phyloP scores from a whole-genome alignment of 2,329 filamentous ascomycete species.

The Sporothrix humicola region DNA sequence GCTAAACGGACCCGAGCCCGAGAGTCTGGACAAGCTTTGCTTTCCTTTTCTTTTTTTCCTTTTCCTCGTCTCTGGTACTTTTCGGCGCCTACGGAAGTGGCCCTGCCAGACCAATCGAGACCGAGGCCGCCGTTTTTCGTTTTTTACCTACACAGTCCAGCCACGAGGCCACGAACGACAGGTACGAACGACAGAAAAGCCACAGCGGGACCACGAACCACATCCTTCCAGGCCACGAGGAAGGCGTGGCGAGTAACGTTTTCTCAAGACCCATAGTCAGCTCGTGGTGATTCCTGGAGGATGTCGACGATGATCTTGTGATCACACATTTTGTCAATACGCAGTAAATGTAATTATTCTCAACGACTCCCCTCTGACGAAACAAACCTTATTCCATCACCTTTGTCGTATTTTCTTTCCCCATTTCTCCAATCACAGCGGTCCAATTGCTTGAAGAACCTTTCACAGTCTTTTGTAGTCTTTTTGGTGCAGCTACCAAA shows the following conservation, averaged over 20 bases:
- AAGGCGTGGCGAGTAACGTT: not conserved
- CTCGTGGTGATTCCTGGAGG: not conserved
- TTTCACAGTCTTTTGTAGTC: no score
- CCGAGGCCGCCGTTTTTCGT: not conserved
- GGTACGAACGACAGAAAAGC: not conserved
- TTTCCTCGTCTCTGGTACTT: not conserved
- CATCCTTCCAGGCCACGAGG: not conserved
- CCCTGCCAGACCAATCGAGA: no score
- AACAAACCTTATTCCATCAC: no score
- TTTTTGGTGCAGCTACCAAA: not conserved
- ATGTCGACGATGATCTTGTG: not conserved
- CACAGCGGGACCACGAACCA: not conserved
- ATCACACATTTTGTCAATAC: not conserved
- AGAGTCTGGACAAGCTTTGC: not conserved
- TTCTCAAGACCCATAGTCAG: not conserved
- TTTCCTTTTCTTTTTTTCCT: not conserved
- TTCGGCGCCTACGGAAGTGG: not conserved
- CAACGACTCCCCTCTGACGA: no score
- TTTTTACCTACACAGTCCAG: not conserved
- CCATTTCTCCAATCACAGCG: no score
- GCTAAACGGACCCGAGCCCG: not conserved
- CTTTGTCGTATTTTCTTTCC: no score
- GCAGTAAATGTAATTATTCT: no score
- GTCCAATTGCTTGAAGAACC: no score
- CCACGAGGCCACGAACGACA: slow-evolving; percentile 9